Conservation (phyloP, 2,329 filamentous ascomycete species). For the Penicillium frequentans region DNA sequence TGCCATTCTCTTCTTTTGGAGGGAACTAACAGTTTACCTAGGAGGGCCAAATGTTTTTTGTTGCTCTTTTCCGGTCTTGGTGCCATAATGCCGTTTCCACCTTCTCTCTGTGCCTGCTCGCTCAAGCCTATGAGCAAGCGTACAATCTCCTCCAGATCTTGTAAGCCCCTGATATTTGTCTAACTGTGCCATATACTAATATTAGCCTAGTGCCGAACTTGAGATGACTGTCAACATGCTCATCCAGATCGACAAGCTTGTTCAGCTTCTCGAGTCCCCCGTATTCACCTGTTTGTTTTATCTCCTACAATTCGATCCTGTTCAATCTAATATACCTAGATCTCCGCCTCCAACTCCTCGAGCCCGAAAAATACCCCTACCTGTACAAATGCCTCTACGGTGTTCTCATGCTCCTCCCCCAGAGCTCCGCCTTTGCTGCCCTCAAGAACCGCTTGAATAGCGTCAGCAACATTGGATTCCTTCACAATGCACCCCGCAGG, state of each 20-base stretch:
- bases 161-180: conserved; percentile 51
- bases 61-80: conserved; percentile 92
- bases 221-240: conserved; percentile 99
- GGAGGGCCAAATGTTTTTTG: conserved; percentile 95
- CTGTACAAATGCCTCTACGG: conserved; percentile 98
- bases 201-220: conserved; percentile 72
- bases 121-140: conserved; percentile 96
- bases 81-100: conserved; percentile 98
- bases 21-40: conserved; percentile 35
- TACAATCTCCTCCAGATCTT: conserved; percentile 96
- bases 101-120: conserved; percentile 90
- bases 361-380: conserved; percentile 92
- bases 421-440: conserved; percentile 94
- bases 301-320: not conserved
- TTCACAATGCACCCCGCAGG: conserved; percentile 79
- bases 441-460: conserved; percentile 96
- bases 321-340: conserved; percentile 54
- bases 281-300: conserved; percentile 83
- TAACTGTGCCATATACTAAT: conserved; percentile 15
- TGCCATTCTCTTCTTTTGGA: not conserved
- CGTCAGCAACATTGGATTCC: conserved; percentile 92
- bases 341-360: conserved; percentile 87
- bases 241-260: conserved; percentile 97
- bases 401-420: conserved; percentile 94
- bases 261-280: conserved; percentile 92